Evolutionary conservation across 2,329 filamentous ascomycete genomes (phyloP), one percentile per base, ranked within the genome.

Genomic region (Hypoxylon sp.): DNA sequence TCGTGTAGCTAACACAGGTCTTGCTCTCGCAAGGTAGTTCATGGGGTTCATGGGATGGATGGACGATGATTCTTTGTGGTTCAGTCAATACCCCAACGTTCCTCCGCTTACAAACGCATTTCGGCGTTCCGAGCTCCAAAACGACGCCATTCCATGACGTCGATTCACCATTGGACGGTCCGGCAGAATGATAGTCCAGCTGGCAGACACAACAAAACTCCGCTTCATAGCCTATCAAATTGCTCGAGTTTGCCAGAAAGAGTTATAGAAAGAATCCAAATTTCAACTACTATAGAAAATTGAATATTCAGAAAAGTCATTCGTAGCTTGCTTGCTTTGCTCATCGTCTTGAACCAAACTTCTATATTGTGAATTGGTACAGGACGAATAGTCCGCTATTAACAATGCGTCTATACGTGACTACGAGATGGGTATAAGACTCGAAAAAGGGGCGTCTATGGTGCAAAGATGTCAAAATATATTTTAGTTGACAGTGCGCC

Each of bases 1-100:
- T 25, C 76, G 75, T 66, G 73, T 76, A 64, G 79, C 76, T 70
- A 79, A 68, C 67, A 80, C 61, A 46, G 80, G 77, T 73, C 79
- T 79, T 63, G 77, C 78, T 73, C 77, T 75, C 61, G 78, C 75
- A 73, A 85, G 72, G 67, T 77, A 76, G 81, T 82, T 84, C 84
- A 86, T 86, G 70, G 72, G 69, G 70, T 62, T 54, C 40, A 22
- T 51, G 54, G 37, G 27, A 33, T 53, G 22, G 37, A 55, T 56
- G 59, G 59, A 64, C 53, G 42, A 42, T 13, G 8, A 53, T 25
- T 25, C 17, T 51, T 61, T 25, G 55, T 57, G 25, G 31, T 56
- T n/a, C 42, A 33, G 31, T 44, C 31, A 20, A 33, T 51, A 31
- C 49, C 37, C 37, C 48, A 31, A 48, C 7, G 8, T 44, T 62